Evolutionary conservation across 441 rosid genomes (phyloP).

Genomic region (Pelargonium myrrhifolium): DNA sequence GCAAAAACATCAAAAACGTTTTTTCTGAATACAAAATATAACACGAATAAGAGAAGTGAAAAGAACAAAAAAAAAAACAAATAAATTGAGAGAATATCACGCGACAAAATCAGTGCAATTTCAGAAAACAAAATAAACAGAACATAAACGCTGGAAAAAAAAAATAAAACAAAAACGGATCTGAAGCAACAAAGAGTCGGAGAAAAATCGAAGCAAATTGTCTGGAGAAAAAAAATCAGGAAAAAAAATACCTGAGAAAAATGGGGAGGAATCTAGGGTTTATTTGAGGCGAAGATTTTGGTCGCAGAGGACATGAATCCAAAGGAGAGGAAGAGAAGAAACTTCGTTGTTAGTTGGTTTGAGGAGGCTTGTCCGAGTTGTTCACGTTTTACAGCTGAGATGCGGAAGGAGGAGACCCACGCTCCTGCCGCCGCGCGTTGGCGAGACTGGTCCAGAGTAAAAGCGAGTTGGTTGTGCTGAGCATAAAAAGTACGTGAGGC

Average conservation of each 20-base stretch:
- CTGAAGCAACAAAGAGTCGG: slow-evolving; percentile 13
- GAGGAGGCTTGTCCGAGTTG: slow-evolving; percentile 13
- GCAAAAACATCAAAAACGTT: not conserved
- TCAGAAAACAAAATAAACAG: slow-evolving; percentile 4
- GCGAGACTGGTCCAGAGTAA: not conserved
- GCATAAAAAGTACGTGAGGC: slow-evolving; percentile 23
- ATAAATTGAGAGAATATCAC: not conserved
- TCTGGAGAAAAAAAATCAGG: not conserved
- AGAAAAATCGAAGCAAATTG: not conserved
- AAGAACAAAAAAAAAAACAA: slow-evolving; percentile 12
- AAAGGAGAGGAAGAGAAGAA: slow-evolving; percentile 14
- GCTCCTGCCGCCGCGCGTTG: slow-evolving; percentile 23
- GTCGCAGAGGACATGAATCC: slow-evolving; percentile 13
- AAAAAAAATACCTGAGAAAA: slow-evolving; percentile 25
- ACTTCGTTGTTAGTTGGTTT: slow-evolving; percentile 17
- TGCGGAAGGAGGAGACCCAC: not conserved
- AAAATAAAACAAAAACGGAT: slow-evolving; percentile 20
- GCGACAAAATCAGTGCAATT: slow-evolving; percentile 3
- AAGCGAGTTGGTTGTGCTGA: slow-evolving; percentile 14
- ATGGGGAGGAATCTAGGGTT: slow-evolving; percentile 40
- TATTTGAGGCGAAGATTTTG: slow-evolving; percentile 13
- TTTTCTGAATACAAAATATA: slow-evolving; percentile 9
- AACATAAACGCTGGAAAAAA: not conserved
- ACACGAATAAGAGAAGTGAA: slow-evolving; percentile 3
- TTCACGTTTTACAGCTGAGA: slow-evolving; percentile 14